Percentiles rank a stretch among this genome's conserved stretches.
phyloP scores from a whole-genome alignment of 352 stramenopile genomes.

The Aphanomyces stellatus region DNA sequence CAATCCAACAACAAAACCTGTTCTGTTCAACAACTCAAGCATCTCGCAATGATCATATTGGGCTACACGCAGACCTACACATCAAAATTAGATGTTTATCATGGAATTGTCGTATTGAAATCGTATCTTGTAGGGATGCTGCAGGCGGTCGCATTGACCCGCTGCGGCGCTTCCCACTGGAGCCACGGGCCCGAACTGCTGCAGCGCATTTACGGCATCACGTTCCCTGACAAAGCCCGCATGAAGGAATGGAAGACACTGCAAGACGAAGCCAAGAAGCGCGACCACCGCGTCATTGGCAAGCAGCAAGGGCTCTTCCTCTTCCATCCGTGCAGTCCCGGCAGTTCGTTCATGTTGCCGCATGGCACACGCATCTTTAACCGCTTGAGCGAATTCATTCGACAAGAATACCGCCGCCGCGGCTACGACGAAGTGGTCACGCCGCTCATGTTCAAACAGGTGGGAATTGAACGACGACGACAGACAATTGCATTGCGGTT shows the following conservation, averaged over 20 bases:
- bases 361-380: slow-evolving; percentile 98
- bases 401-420: slow-evolving; percentile 73
- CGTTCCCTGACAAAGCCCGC: slow-evolving; percentile 87
- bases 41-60: slow-evolving; percentile 59
- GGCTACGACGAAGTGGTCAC: slow-evolving; percentile 97
- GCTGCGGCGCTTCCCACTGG: slow-evolving; percentile 92
- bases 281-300: slow-evolving; percentile 94
- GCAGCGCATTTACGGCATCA: slow-evolving; percentile 95
- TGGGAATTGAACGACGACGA: too few relatives aligned
- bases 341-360: slow-evolving; percentile 96
- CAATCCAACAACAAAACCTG: slow-evolving; percentile 9
- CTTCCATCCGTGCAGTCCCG: slow-evolving; percentile 91
- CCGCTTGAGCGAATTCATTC: slow-evolving; percentile 85
- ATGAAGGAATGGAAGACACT: slow-evolving; percentile 81
- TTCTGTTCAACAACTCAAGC: slow-evolving; percentile 59
- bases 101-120: not conserved
- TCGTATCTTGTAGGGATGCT: slow-evolving; percentile 37
- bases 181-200: slow-evolving; percentile 80
- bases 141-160: slow-evolving; percentile 94
- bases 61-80: slow-evolving; percentile 81
- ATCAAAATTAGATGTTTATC: not conserved
- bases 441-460: slow-evolving; percentile 95
- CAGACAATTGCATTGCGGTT: too few relatives aligned
- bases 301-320: slow-evolving; percentile 96
- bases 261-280: slow-evolving; percentile 94